Conservation (phyloP, 306 rosid genomes). For the Mucuna pruriens region DNA sequence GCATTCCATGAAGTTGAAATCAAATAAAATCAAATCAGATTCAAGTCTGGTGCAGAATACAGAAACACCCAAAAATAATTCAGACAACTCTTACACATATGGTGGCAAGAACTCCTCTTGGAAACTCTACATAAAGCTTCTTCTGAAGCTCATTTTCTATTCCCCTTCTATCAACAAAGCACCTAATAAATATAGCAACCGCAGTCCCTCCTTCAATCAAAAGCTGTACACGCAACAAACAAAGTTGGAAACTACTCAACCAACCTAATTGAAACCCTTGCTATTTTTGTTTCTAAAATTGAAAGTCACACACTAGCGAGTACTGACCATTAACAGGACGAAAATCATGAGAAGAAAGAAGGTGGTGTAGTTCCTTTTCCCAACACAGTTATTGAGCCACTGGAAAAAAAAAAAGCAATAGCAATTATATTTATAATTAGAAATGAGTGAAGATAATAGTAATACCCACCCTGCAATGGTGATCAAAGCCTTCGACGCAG, state of each 20-base stretch:
- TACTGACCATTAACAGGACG: constrained; percentile 76
- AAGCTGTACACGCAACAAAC: constrained; percentile 54
- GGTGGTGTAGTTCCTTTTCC: constrained; percentile 87
- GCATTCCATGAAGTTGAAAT: too few relatives aligned
- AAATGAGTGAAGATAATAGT: not conserved
- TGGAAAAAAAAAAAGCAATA: constrained; percentile 43
- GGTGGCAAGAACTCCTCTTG: constrained; percentile 80
- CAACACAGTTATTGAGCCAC: constrained; percentile 98
- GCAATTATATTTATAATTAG: not conserved
- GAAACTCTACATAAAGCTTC: constrained; percentile 64
- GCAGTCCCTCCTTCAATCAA: constrained; percentile 86
- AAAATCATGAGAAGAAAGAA: constrained; percentile 88
- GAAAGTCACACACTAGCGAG: constrained; percentile 32
- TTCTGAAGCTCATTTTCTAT: constrained; percentile 71
- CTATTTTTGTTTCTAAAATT: not conserved
- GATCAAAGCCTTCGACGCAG: constrained; percentile 96
- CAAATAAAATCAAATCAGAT: constrained; percentile 33
- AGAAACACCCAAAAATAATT: not conserved
- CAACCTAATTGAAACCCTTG: constrained; percentile 17
- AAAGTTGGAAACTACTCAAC: constrained; percentile 26
- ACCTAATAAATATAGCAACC: constrained; percentile 78
- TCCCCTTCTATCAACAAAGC: constrained; percentile 77
- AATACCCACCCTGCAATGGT: constrained; percentile 85
- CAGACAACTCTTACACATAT: constrained; percentile 62
- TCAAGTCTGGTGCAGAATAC: not conserved